phyloP scores from a whole-genome alignment of 1,284 basidiomycete species.

The Heliocybe sulcata region DNA sequence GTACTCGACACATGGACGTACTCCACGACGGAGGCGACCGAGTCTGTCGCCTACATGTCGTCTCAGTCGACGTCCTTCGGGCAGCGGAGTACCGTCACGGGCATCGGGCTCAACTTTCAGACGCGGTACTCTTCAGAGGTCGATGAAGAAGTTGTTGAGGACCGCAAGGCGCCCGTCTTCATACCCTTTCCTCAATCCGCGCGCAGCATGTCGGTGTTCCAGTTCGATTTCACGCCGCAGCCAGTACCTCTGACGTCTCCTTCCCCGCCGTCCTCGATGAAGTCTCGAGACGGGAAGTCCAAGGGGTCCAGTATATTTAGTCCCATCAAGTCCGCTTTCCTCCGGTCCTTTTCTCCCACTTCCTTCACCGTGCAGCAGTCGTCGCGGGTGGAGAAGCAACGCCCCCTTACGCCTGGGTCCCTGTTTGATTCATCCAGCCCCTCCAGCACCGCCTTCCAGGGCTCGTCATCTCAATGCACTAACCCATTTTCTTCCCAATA shows the following conservation, averaged over 20 bases:
- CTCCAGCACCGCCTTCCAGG: not conserved
- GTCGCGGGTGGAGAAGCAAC: not conserved
- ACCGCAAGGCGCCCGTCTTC: not conserved
- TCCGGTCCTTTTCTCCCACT: not conserved
- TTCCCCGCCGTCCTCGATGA: conserved; percentile 9
- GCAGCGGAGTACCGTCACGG: conserved; percentile 19
- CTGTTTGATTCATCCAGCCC: not conserved
- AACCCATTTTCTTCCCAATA: not conserved
- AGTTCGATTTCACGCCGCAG: not conserved
- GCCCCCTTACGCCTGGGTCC: not conserved
- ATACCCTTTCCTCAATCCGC: not conserved
- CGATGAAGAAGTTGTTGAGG: not conserved
- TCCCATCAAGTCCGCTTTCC: conserved; percentile 2
- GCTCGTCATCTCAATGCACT: not conserved
- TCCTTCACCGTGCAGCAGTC: not conserved
- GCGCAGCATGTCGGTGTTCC: not conserved
- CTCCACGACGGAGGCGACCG: not conserved
- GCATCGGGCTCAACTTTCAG: conserved; percentile 20
- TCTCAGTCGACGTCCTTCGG: not conserved
- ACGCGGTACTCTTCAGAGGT: not conserved
- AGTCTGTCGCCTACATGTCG: not conserved
- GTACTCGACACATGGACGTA: not conserved
- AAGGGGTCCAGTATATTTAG: conserved; percentile 11
- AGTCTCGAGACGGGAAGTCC: conserved; percentile 20
- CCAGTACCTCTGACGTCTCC: not conserved